Conservation (phyloP, 805 yeast genomes). For the Candida lessepsii region DNA sequence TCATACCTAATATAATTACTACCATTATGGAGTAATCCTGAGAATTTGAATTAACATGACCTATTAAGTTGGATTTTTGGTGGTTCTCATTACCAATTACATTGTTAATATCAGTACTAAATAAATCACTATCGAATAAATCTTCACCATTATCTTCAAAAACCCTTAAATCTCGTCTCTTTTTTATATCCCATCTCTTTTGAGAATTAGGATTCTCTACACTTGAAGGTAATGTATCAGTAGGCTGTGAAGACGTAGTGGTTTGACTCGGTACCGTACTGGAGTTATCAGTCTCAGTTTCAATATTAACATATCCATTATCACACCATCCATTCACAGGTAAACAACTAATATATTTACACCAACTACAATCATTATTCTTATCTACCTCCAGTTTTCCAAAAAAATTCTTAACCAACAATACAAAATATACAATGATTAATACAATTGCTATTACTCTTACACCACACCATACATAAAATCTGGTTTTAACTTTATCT, state of each 20-base stretch:
- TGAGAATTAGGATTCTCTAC: constrained; percentile 15
- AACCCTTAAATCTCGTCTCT: background rate
- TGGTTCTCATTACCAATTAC: too few relatives aligned
- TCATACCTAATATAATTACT: background rate
- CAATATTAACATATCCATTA: constrained; percentile 37
- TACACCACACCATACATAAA: constrained; percentile 52
- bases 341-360: constrained; percentile 68
- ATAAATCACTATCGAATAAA: too few relatives aligned
- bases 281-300: constrained; percentile 7
- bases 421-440: constrained; percentile 49
- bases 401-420: constrained; percentile 48
- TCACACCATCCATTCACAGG: constrained; percentile 75
- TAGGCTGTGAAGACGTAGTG: constrained; percentile 7
- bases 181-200: too few relatives aligned
- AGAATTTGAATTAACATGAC: background rate
- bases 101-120: too few relatives aligned
- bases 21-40: background rate
- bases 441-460: constrained; percentile 47
- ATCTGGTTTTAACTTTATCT: constrained; percentile 34
- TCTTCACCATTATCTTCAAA: too few relatives aligned
- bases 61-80: too few relatives aligned
- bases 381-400: constrained; percentile 31
- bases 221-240: constrained; percentile 19
- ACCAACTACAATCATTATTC: constrained; percentile 62
- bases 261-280: constrained; percentile 10